These are phyloP conservation scores for Huiozyma sinensis DNA, from an alignment of 805 yeast genomes.

Conservation along the genomic window DNA sequence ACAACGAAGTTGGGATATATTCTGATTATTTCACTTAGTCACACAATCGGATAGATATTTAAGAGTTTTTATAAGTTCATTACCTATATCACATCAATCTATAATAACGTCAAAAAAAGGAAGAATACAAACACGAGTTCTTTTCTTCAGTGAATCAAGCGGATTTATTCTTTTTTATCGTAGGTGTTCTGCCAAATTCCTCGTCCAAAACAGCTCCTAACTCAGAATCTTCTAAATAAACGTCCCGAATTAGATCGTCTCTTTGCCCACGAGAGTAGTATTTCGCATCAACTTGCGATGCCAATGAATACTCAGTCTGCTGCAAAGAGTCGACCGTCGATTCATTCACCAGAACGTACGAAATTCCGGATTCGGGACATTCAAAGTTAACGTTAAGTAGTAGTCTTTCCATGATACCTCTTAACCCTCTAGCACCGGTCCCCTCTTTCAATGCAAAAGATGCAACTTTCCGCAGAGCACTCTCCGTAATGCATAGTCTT, in stretches of 20 bases:
- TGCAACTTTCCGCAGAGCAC: conserved; percentile 41
- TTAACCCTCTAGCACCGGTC: conserved; percentile 52
- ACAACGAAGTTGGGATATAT: no score
- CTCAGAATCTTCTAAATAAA: conserved; percentile 32
- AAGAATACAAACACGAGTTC: not conserved
- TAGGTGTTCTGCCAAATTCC: conserved; percentile 15
- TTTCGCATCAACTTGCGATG: conserved; percentile 29
- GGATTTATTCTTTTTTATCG: conserved; percentile 1
- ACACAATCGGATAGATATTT: no score
- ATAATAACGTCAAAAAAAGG: no score
- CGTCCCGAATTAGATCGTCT: conserved; percentile 32
- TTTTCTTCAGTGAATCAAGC: not conserved
- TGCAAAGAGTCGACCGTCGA: conserved; percentile 34
- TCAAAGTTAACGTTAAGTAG: conserved; percentile 44
- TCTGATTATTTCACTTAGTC: no score
- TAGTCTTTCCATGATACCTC: conserved; percentile 44
- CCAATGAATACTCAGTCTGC: conserved; percentile 23
- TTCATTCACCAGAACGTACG: conserved; percentile 39
- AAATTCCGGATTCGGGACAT: conserved; percentile 46
- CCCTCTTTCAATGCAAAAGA: conserved; percentile 39
- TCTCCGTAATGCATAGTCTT: conserved; percentile 36
- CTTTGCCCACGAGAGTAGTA: conserved; percentile 38
- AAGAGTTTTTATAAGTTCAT: no score
- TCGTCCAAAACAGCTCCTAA: conserved; percentile 28
- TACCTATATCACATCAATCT: no score